These are phyloP conservation scores for Sextonia rubra DNA, from an alignment of 164 flowering plant genomes.

Conservation along the genomic window DNA sequence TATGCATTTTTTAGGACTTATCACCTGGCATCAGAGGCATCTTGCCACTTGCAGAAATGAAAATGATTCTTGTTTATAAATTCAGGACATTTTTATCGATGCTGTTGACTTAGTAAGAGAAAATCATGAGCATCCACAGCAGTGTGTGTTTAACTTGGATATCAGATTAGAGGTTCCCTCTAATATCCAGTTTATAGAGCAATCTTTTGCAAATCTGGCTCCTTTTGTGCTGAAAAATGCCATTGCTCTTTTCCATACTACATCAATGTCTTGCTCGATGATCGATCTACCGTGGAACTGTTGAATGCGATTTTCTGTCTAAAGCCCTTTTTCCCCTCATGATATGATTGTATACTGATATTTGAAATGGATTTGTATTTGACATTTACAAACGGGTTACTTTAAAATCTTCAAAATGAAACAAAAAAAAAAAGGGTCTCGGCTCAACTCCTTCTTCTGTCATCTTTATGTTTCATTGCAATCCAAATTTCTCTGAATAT, in stretches of 20 bases:
- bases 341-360: no score
- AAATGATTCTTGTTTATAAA: neutral
- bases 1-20: no score
- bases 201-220: neutral
- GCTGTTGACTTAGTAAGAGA: neutral
- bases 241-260: neutral
- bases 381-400: neutral
- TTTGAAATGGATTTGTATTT: neutral
- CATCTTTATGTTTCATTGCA: neutral
- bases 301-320: no score
- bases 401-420: no score
- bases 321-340: no score
- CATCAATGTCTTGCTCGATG: neutral
- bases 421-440: neutral
- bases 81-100: neutral
- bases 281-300: neutral
- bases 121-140: neutral
- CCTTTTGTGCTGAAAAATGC: neutral
- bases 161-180: neutral
- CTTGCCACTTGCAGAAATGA: neutral
- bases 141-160: neutral
- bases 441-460: neutral
- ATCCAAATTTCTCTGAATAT: neutral
- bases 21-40: neutral
- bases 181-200: neutral